Evolutionary conservation across 257 asterid genomes (phyloP).

Genomic region (Solanum virginianum): DNA sequence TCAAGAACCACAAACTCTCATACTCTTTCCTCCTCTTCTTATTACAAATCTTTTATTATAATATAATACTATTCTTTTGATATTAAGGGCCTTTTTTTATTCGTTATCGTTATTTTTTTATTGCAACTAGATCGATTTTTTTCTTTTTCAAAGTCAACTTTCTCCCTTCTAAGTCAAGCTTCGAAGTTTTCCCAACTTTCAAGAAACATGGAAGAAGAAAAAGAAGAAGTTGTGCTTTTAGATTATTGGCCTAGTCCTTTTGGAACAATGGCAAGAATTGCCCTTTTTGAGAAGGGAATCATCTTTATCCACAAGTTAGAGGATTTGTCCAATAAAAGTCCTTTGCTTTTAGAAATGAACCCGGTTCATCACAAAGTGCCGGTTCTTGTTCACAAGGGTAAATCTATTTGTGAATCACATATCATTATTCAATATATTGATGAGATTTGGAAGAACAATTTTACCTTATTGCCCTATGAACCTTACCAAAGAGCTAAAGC

Average conservation of each 20-base stretch:
- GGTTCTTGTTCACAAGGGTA: slow-evolving; percentile 10
- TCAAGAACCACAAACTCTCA: neutral
- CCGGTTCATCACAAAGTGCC: slow-evolving; percentile 7
- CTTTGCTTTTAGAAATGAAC: slow-evolving; percentile 8
- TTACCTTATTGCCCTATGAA: slow-evolving; percentile 1
- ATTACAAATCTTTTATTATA: neutral
- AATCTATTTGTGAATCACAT: slow-evolving; percentile 14
- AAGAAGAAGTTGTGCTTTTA: slow-evolving; percentile 3
- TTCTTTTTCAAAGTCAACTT: no score
- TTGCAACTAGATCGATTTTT: no score
- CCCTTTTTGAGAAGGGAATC: slow-evolving; percentile 1
- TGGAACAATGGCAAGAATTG: neutral
- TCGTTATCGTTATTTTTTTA: no score
- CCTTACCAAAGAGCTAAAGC: slow-evolving; percentile 1
- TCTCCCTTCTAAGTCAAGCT: no score
- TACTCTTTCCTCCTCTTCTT: neutral
- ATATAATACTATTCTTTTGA: neutral
- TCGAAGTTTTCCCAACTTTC: neutral
- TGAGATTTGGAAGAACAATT: slow-evolving; percentile 2
- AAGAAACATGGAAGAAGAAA: neutral
- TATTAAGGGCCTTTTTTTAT: neutral
- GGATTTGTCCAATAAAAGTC: neutral
- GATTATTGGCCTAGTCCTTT: neutral
- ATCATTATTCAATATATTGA: slow-evolving; percentile 12
- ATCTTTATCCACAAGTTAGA: neutral